Base-by-base conservation (phyloP, 768 basidiomycete species). In the Leccinum truebloodii region DNA sequence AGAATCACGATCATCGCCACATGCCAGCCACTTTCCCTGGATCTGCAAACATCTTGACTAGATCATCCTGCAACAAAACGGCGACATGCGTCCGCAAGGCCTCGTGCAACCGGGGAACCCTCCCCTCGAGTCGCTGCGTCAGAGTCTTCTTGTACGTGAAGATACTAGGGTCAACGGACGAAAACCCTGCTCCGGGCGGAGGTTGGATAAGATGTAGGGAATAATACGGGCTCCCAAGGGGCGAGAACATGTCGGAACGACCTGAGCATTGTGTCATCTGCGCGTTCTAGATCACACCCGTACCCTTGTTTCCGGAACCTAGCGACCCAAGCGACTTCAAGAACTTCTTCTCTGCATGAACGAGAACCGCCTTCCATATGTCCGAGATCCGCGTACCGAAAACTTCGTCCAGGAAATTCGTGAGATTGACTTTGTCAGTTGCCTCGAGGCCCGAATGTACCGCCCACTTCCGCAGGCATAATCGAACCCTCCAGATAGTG, bases 401-500 rank as follows among this genome's bases (percentile, higher is more conserved):
- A 18, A 82, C 75, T 13, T 76, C 74, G 65, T 92, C 86, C 53
- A 92, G 66, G 32, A 83, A 69, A 8, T 67, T 67, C 34, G 71
- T 71, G 4, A 92, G 67, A 14, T 75, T 69, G 1, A 28, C 55
- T 55, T 72, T 77, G 72, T 95, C 90, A n/a, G 71, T 53, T 2
- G 71, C 68, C n/a, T 78, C 76, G 39, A 92, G 75, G n/a, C 59
- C 63, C 32, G 80, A 79, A 10, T 72, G 72, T 14, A 65, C 63
- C 3, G 85, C 70, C 80, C 81, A 85, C 50, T 75, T 80, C 59
- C 76, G 75, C 49, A 82, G 75, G 44, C 78, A 84, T 26, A 74
- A 72, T 51, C 89, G 80, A n/a, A 92, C 71, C 37, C 77, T 81
- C 92, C 92, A 94, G 9, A 92, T 81, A 44, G 88, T 88, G 46